Conservation (phyloP, 805 yeast genomes). For the Torulaspora microellipsoides region DNA sequence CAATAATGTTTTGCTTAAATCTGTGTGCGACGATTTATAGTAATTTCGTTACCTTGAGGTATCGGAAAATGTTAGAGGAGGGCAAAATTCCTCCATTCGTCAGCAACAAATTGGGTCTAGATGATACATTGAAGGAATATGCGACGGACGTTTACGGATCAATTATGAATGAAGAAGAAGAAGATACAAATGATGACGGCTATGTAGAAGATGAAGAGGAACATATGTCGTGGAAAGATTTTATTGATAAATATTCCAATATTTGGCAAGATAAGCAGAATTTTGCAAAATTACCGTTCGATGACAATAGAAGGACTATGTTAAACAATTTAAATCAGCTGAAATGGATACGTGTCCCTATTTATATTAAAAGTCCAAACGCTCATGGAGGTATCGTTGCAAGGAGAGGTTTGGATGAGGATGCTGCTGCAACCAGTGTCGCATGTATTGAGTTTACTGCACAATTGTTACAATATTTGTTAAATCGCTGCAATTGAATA, state of each 20-base stretch:
- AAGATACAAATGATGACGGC: constrained; percentile 10
- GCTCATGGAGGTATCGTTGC: constrained; percentile 87
- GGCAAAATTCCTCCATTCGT: constrained; percentile 22
- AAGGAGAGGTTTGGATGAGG: constrained; percentile 52
- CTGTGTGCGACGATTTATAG: constrained; percentile 31
- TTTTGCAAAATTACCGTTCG: constrained; percentile 33
- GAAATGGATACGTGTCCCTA: constrained; percentile 74
- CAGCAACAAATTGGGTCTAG: constrained; percentile 22
- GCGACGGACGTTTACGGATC: constrained; percentile 25
- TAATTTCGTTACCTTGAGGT: constrained; percentile 24
- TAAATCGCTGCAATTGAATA: constrained; percentile 11
- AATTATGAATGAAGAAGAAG: constrained; percentile 19
- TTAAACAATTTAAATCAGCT: constrained; percentile 54
- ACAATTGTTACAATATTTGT: constrained; percentile 22
- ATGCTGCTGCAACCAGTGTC: constrained; percentile 23
- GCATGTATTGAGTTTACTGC: constrained; percentile 31
- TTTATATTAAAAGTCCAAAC: constrained; percentile 64
- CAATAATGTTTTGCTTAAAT: constrained; percentile 27
- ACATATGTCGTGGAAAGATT: constrained; percentile 23
- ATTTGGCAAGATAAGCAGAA: constrained; percentile 16
- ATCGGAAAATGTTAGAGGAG: constrained; percentile 21
- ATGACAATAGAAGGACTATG: constrained; percentile 39
- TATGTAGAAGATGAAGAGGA: constrained; percentile 7
- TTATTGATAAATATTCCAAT: constrained; percentile 25
- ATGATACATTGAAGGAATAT: constrained; percentile 23